Base-by-base conservation (phyloP, 202 grass and related monocot genomes). In the Saccharum hybrid region DNA sequence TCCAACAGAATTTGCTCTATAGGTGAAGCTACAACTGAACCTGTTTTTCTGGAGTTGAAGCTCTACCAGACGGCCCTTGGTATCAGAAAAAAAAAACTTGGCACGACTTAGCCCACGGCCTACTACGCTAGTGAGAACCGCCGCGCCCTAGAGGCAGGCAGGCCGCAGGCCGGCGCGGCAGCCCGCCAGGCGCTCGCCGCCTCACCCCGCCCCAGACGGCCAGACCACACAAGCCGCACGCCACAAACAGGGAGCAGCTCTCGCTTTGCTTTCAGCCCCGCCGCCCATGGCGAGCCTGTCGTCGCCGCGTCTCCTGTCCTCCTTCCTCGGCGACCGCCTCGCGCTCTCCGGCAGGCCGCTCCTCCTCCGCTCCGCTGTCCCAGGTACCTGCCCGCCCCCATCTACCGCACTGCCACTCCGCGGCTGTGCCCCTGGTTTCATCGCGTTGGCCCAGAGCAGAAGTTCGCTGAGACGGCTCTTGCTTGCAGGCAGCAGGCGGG, bases 271-370 rank as follows among this genome's bases (percentile, higher is more conserved):
- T 71, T 46, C 63, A 12, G 18, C n/a, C n/a, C 22, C 76, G 59
- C 80, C 18, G 59, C 71, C 85, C 67, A 93, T 91, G 95, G 90
- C 83, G 74, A 83, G 80, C 33, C 69, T 71, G 46, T 88, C 88
- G 57, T 78, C 85, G 85, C 90, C 90, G 74, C 88, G 88, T 68
- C 80, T 94, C 15, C 83, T 94, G 33, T 93, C 92, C 36, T 86
- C 88, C 79, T 86, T 97, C 87, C 72, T 97, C 66, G 90, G 88
- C 45, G 80, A 91, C 69, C 82, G 88, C 76, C 63, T 92, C 36
- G 65, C 73, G 49, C 63, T 87, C 83, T 91, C 90, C 11, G 4
- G 79, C 36, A 89, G 64, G 76, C 76, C 86, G 12, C 23, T 86
- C 57, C 49, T 83, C 76, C 88, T 83, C 80, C 90, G 56, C 78